Percentiles rank a stretch among this genome's conserved stretches.
Evolutionary conservation across 2,329 filamentous ascomycete species (phyloP).

Genomic region (Diaporthe amygdali): DNA sequence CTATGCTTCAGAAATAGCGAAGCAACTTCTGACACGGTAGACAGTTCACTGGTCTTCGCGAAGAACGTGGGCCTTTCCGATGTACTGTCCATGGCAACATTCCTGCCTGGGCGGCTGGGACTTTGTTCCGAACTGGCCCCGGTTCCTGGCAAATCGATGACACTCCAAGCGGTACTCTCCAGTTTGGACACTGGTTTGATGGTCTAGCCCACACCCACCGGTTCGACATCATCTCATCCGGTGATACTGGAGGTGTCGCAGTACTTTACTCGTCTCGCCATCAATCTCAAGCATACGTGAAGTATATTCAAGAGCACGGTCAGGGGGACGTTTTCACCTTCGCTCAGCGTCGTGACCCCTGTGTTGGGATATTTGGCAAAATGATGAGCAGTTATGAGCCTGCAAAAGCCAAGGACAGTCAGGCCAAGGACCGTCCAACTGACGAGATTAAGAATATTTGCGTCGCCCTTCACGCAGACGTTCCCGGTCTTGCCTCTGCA

Average conservation of each 20-base stretch:
- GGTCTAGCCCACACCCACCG: slow-evolving; percentile 74
- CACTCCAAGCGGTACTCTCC: slow-evolving; percentile 45
- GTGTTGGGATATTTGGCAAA: slow-evolving; percentile 75
- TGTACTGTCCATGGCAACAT: slow-evolving; percentile 70
- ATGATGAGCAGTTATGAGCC: slow-evolving; percentile 64
- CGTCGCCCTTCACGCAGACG: not conserved
- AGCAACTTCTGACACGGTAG: not conserved
- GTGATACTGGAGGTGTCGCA: slow-evolving; percentile 31
- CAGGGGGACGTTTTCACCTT: slow-evolving; percentile 66
- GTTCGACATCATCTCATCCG: slow-evolving; percentile 66
- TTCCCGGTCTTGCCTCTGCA: too few relatives aligned
- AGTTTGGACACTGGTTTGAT: slow-evolving; percentile 81
- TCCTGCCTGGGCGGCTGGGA: slow-evolving; percentile 73
- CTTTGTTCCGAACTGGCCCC: slow-evolving; percentile 76
- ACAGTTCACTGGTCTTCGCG: slow-evolving; percentile 72
- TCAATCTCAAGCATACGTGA: slow-evolving; percentile 68
- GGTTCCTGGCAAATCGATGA: slow-evolving; percentile 65
- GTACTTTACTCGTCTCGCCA: slow-evolving; percentile 76
- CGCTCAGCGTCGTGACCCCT: slow-evolving; percentile 75
- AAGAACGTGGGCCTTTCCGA: slow-evolving; percentile 68
- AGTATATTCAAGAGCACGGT: slow-evolving; percentile 65
- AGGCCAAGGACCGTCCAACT: slow-evolving; percentile 56
- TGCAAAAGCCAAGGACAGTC: slow-evolving; percentile 30
- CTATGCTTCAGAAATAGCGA: not conserved
- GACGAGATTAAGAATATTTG: slow-evolving; percentile 64